Base-by-base conservation (phyloP, 495 filamentous ascomycete genomes). In the Corynascus novoguineensis region DNA sequence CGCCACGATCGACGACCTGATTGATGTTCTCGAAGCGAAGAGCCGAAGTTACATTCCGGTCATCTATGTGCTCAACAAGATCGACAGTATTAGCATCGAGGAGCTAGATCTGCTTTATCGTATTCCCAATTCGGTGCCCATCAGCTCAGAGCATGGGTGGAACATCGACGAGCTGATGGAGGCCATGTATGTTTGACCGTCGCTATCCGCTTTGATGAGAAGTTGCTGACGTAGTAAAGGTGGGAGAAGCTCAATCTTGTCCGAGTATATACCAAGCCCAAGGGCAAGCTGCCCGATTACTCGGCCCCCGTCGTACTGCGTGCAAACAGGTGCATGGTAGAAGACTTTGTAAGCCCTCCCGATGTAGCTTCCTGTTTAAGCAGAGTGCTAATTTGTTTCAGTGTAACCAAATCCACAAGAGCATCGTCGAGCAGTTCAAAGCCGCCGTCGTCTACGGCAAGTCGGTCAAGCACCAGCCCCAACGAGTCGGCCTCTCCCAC, bases 61-160 rank as follows among this genome's bases (percentile, higher is more conserved):
- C 57, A 87, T 98, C 46, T 98, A 98, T 77, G 92, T 95, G 5
- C 79, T 98, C 69, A 98, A 98, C 81, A 98, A 98, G 78, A 98
- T 98, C 61, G 93, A 98, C 73, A 85, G 92, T 38, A 97, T 98
- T 65, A 90, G 89, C 40, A 97, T 98, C 65, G 92, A 98, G 71
- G 93, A 98, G 70, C 77, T 98, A 59, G 93, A 98, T 71, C 76
- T 98, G 47, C 76, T 98, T 27, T 98, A 98, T 72, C 84, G 93
- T 45, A 98, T 98, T 60, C 93, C 93, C 37, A 93, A 97, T 71
- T 90, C 93, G 32, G 90, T 89, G 57, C 93, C 93, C 15, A 97
- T 98, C 73, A 96, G 90, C 69, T 91, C 92, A 48, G 93, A 97
- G 72, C 91, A 97, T 73, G 95, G 92, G 35, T 98, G 93, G 93